Evolutionary conservation across 1,284 basidiomycete species (phyloP).

Genomic region (Trichosporon inkin): DNA sequence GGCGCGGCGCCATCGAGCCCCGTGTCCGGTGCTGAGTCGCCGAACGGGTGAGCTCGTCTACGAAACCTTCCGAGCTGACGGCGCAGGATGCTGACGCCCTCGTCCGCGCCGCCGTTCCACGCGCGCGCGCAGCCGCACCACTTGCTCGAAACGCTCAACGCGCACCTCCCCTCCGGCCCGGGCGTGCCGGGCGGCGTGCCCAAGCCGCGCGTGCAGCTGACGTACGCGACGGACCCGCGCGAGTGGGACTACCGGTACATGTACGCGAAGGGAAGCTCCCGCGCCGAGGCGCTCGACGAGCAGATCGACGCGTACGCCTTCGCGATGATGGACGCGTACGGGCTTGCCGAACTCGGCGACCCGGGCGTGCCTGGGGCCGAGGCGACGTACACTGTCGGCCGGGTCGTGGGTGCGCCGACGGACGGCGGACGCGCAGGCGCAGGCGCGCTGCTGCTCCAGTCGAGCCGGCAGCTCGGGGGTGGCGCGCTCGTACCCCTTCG

Average conservation of each 20-base stretch:
- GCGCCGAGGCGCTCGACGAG: conserved; percentile 75
- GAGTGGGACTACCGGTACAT: conserved; percentile 67
- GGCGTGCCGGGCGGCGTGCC: conserved; percentile 19
- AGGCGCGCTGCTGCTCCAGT: conserved; percentile 68
- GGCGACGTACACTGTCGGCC: conserved; percentile 69
- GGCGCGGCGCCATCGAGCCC: conserved; percentile 33
- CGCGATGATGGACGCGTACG: conserved; percentile 65
- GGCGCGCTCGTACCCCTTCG: conserved; percentile 68
- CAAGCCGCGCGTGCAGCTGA: conserved; percentile 31
- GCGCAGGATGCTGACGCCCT: conserved; percentile 22
- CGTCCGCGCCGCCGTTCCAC: conserved; percentile 34
- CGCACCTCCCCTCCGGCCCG: conserved; percentile 32
- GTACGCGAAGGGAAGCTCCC: conserved; percentile 80
- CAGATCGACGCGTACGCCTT: conserved; percentile 78
- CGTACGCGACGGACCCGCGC: conserved; percentile 31
- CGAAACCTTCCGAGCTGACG: not conserved
- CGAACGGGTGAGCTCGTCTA: conserved; percentile 12
- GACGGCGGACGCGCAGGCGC: conserved; percentile 66
- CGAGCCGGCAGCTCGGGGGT: conserved; percentile 69
- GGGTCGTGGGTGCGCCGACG: conserved; percentile 68
- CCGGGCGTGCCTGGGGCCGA: conserved; percentile 71
- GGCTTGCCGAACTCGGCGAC: conserved; percentile 67
- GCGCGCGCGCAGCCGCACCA: conserved; percentile 37
- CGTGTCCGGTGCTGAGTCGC: conserved; percentile 33
- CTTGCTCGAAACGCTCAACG: conserved; percentile 48